phyloP scores from a whole-genome alignment of 495 filamentous ascomycete genomes.

The Tuber indicum region DNA sequence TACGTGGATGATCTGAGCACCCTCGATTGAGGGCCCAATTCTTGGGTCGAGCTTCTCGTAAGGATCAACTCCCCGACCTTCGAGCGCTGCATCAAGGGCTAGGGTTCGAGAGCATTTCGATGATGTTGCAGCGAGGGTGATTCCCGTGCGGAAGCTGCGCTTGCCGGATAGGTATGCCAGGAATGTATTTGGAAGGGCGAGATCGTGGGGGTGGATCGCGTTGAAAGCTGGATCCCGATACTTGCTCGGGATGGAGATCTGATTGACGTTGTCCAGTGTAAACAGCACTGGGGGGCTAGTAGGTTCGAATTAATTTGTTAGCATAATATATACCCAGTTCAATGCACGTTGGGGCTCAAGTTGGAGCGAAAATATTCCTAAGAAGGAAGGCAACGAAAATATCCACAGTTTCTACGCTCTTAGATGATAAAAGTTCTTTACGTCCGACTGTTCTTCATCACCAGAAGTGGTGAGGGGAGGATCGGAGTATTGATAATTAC shows the following conservation, averaged over 20 bases:
- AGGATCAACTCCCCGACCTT: conserved; percentile 48
- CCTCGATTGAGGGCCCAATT: conserved; percentile 55
- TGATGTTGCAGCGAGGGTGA: conserved; percentile 65
- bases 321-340: not conserved
- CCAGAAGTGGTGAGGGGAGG: conserved; percentile 12
- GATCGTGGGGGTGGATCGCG: conserved; percentile 78
- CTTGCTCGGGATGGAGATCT: conserved; percentile 66
- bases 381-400: not conserved
- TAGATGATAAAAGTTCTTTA: not conserved
- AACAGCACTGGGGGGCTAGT: conserved; percentile 71
- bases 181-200: conserved; percentile 71
- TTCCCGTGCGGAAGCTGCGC: conserved; percentile 60
- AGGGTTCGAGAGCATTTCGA: conserved; percentile 58
- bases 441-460: not conserved
- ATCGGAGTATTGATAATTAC: conserved; percentile 22
- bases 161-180: conserved; percentile 59
- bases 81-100: conserved; percentile 60
- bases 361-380: not conserved
- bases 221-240: conserved; percentile 64
- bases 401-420: not conserved
- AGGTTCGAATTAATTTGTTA: not conserved
- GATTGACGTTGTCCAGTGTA: conserved; percentile 66
- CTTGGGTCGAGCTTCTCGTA: conserved; percentile 59
- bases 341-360: not conserved
- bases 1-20: conserved; percentile 49